phyloP scores from a whole-genome alignment of 139 green algal species.

The Picochlorum sp. region DNA sequence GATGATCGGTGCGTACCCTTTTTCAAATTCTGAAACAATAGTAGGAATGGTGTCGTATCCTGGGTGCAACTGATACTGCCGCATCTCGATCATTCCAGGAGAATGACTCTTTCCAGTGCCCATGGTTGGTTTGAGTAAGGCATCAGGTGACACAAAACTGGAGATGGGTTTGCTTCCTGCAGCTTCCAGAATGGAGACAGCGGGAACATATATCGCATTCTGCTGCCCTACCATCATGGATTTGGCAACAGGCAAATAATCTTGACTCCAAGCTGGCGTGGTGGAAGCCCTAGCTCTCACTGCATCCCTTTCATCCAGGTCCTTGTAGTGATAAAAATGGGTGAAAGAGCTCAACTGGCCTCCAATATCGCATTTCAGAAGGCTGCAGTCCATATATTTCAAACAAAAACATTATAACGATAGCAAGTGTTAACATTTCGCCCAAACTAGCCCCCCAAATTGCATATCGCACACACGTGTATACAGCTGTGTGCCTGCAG shows the following conservation, averaged over 20 bases:
- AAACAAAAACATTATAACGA: too few relatives aligned
- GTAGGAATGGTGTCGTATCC: conserved; percentile 61
- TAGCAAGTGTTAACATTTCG: too few relatives aligned
- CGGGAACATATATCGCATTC: conserved; percentile 8
- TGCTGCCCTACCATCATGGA: conserved; percentile 2
- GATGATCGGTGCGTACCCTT: conserved; percentile 36
- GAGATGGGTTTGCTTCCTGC: neutral
- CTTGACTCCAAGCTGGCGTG: conserved; percentile 3
- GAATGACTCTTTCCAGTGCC: neutral
- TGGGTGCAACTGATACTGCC: conserved; percentile 63
- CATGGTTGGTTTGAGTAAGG: neutral
- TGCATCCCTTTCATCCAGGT: conserved; percentile 17
- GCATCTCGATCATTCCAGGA: conserved; percentile 55
- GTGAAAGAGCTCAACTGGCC: conserved; percentile 15
- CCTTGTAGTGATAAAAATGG: conserved; percentile 21
- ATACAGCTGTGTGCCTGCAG: too few relatives aligned
- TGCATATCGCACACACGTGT: too few relatives aligned
- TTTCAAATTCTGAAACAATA: conserved; percentile 40
- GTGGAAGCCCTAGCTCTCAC: neutral
- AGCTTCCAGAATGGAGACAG: neutral
- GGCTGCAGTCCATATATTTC: too few relatives aligned
- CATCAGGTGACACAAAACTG: too few relatives aligned
- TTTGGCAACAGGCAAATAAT: neutral
- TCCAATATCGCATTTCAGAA: conserved; percentile 25
- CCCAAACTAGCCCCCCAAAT: too few relatives aligned